Evolutionary conservation across 352 stramenopile genomes (phyloP).

Genomic region (Pythium brachiatum): DNA sequence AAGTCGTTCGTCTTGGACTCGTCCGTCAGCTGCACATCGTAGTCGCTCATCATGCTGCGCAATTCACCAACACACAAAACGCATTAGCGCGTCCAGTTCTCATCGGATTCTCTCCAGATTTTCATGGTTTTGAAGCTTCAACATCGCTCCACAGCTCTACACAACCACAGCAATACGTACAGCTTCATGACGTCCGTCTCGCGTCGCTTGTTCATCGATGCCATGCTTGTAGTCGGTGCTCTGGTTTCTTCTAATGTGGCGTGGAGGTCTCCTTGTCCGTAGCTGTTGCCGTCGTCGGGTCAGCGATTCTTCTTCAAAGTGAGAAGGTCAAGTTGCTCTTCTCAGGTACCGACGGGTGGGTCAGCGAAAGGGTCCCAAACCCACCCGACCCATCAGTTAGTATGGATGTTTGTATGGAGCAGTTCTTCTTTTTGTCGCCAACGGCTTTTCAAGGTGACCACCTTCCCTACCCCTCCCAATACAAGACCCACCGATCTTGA

Average conservation of each 20-base stretch:
- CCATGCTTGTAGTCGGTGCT: slow-evolving; percentile 33
- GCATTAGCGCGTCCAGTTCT: not conserved
- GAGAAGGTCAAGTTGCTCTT: slow-evolving; percentile 23
- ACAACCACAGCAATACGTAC: slow-evolving; percentile 26
- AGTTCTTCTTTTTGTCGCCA: not conserved
- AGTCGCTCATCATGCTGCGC: slow-evolving; percentile 89
- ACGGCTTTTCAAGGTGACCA: slow-evolving; percentile 18
- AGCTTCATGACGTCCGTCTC: slow-evolving; percentile 92
- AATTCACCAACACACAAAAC: slow-evolving; percentile 7
- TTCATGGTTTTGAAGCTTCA: not conserved
- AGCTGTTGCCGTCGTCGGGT: slow-evolving; percentile 6
- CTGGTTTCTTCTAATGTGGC: not conserved
- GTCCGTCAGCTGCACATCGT: slow-evolving; percentile 81
- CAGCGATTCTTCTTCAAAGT: slow-evolving; percentile 25
- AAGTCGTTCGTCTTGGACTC: slow-evolving; percentile 82
- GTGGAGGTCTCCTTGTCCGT: not conserved
- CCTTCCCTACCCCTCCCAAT: slow-evolving; percentile 7
- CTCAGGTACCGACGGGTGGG: slow-evolving; percentile 13
- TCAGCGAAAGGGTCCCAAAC: not conserved
- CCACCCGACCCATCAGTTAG: slow-evolving; percentile 1
- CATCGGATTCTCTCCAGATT: not conserved
- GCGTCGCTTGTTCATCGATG: slow-evolving; percentile 76
- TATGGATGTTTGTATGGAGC: slow-evolving; percentile 11
- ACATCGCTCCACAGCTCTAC: slow-evolving; percentile 2
- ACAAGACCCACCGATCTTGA: slow-evolving; percentile 15